Base-by-base conservation (phyloP, 1,284 basidiomycete genomes). In the Apiotrichum montevideense region DNA sequence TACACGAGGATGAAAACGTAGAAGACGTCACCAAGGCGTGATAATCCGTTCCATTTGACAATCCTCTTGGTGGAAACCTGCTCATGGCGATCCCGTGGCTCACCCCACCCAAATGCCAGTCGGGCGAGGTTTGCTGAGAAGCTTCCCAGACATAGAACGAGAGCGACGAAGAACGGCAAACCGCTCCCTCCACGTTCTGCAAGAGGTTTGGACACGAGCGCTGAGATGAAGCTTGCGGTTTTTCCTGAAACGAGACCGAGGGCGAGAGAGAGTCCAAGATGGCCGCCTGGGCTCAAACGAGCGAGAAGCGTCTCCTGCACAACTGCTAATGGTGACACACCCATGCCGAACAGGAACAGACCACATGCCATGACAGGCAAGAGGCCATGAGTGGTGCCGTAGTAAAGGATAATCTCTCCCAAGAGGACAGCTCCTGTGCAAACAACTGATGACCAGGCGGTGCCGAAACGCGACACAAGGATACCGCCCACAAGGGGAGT, bases 191-290 rank as follows among this genome's bases (percentile, higher is more conserved):
- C 86, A 9, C 68, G 33, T 21, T 69, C 59, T 6, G 70, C 65
- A 7, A 73, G 63, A 8, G 71, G 71, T 5, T 68, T 58, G 5
- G 85, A 84, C 6, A 85, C 84, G 37, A 85, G 80, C 7, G 87
- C 87, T 15, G 87, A 82, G 52, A 88, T 61, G 68, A 89, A 90
- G 6, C 86, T 87, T 0, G 87, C 82, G 15, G 80, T 83, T 70
- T 89, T 90, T 49, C 88, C 88, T 4, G 83, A 85, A 15, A 90
- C 81, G 13, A 90, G 83, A 21, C 87, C 87, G 40, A 90, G 79
- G 1, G 87, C 87, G 76, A 90, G 83, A 1, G 86, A 87, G 4
- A 87, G 77, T 5, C 87, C 87, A 2, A 90, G 79, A n/a, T 87
- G 86, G 67, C 85, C 85, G 0, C 83, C 82, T 60, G 82, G 84